These are phyloP conservation scores for Aspergillus wentii DNA, from an alignment of 495 filamentous ascomycete genomes.

Conservation along the genomic window DNA sequence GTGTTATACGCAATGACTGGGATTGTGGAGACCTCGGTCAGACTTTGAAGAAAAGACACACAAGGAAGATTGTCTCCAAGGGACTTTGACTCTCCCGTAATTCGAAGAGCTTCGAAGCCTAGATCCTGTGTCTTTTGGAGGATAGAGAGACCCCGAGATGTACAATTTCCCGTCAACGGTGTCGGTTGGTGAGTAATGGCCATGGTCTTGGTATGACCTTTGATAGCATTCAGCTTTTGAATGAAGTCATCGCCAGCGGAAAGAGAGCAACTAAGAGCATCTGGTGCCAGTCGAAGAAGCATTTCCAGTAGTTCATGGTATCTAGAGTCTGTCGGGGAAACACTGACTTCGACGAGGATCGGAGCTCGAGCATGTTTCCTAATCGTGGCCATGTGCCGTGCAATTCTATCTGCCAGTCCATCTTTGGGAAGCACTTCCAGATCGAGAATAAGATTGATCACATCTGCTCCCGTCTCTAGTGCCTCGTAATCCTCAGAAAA, in stretches of 20 bases:
- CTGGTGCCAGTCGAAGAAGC: conserved; percentile 17
- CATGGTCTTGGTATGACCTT: conserved; percentile 9
- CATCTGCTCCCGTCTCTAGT: conserved; percentile 58
- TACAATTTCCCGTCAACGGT: no score
- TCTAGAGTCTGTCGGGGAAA: neutral
- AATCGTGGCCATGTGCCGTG: conserved; percentile 13
- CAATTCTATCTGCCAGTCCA: neutral
- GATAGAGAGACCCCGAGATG: no score
- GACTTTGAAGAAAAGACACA: conserved; percentile 3
- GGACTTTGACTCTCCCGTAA: conserved; percentile 10
- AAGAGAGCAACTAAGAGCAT: conserved; percentile 12
- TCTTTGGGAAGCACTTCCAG: neutral
- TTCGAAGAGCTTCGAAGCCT: conserved; percentile 9
- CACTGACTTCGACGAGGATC: conserved; percentile 14
- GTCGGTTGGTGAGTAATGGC: no score
- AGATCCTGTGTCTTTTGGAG: neutral
- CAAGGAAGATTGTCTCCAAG: conserved; percentile 9
- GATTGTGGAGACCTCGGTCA: conserved; percentile 2
- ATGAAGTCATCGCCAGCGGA: no score
- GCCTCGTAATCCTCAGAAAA: conserved; percentile 46
- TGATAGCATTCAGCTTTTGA: no score
- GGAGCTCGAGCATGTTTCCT: conserved; percentile 15
- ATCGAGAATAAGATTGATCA: conserved; percentile 55
- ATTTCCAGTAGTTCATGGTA: conserved; percentile 7
- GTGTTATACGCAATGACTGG: conserved; percentile 19